Percentiles rank a stretch among this genome's conserved stretches.
Conservation (phyloP, 495 filamentous ascomycete genomes). For the Aspergillus affinis region DNA sequence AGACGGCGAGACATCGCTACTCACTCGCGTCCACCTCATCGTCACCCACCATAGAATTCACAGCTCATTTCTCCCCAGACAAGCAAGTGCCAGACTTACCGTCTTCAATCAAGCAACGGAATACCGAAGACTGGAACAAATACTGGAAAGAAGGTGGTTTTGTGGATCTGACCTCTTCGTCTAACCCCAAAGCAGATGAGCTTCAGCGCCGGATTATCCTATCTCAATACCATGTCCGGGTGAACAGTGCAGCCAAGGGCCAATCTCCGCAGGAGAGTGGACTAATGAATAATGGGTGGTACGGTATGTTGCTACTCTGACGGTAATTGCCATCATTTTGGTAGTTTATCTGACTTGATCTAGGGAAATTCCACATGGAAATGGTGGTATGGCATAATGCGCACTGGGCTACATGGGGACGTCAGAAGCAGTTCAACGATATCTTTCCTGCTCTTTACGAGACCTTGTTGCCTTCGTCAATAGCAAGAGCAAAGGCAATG, state of each 20-base stretch:
- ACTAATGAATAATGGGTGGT: slow-evolving; percentile 24
- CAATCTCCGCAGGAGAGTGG: slow-evolving; percentile 22
- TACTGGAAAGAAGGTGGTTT: slow-evolving; percentile 19
- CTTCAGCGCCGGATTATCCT: slow-evolving; percentile 20
- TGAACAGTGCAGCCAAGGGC: slow-evolving; percentile 18
- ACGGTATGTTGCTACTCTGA: slow-evolving; percentile 9
- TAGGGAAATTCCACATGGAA: slow-evolving; percentile 22
- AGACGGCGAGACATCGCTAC: slow-evolving; percentile 7
- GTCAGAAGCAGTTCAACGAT: slow-evolving; percentile 13
- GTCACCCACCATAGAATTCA: slow-evolving; percentile 9
- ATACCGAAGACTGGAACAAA: slow-evolving; percentile 8
- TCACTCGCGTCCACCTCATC: neutral
- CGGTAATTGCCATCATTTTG: neutral
- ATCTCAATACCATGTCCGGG: slow-evolving; percentile 20
- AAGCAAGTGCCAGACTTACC: slow-evolving; percentile 1
- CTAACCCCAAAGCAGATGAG: slow-evolving; percentile 15
- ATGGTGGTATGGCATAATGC: slow-evolving; percentile 24
- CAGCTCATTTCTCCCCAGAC: slow-evolving; percentile 12
- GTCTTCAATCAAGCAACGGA: slow-evolving; percentile 2
- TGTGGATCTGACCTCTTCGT: slow-evolving; percentile 14
- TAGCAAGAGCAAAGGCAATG: slow-evolving; percentile 14
- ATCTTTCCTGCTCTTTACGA: slow-evolving; percentile 19
- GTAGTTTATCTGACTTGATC: neutral
- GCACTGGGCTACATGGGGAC: slow-evolving; percentile 21
- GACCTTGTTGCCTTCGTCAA: slow-evolving; percentile 11